Percentiles rank a stretch among this genome's conserved stretches.
These are phyloP conservation scores for Oryza meyeriana DNA, from an alignment of 176 grass and related monocot species.

Conservation along the genomic window DNA sequence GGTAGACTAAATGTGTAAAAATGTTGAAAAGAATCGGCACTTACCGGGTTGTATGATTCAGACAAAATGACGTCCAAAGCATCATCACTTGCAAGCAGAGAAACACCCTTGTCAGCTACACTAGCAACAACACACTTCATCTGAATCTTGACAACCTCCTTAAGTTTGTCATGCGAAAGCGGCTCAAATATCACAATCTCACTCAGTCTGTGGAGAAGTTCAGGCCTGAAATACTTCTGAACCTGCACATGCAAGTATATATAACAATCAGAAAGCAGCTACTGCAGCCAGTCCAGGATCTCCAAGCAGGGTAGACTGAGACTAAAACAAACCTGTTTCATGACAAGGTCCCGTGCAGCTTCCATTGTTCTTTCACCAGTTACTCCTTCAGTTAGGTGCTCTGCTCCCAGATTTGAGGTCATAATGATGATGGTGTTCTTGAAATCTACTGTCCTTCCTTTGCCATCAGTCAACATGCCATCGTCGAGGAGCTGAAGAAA, in stretches of 20 bases:
- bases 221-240: conserved; percentile 49
- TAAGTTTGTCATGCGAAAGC: conserved; percentile 36
- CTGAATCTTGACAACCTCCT: conserved; percentile 44
- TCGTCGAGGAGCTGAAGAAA: conserved; percentile 50
- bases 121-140: conserved; percentile 57
- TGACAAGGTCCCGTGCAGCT: conserved; percentile 27
- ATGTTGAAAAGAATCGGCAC: not conserved
- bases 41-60: conserved; percentile 60
- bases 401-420: conserved; percentile 57
- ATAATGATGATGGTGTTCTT: conserved; percentile 52
- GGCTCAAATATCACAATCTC: conserved; percentile 63
- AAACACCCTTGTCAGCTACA: conserved; percentile 51
- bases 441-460: conserved; percentile 46
- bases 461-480: conserved; percentile 40
- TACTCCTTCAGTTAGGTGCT: conserved; percentile 29
- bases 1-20: not conserved
- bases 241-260: conserved; percentile 17
- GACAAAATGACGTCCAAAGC: conserved; percentile 57
- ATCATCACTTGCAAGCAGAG: conserved; percentile 48
- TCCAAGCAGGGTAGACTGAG: not conserved
- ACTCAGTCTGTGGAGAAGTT: conserved; percentile 50
- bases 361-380: conserved; percentile 23
- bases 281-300: not conserved
- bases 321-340: conserved; percentile 25
- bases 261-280: not conserved